These are phyloP conservation scores for Onygenales sp. DNA, from an alignment of 2,329 filamentous ascomycete genomes.

Conservation along the genomic window DNA sequence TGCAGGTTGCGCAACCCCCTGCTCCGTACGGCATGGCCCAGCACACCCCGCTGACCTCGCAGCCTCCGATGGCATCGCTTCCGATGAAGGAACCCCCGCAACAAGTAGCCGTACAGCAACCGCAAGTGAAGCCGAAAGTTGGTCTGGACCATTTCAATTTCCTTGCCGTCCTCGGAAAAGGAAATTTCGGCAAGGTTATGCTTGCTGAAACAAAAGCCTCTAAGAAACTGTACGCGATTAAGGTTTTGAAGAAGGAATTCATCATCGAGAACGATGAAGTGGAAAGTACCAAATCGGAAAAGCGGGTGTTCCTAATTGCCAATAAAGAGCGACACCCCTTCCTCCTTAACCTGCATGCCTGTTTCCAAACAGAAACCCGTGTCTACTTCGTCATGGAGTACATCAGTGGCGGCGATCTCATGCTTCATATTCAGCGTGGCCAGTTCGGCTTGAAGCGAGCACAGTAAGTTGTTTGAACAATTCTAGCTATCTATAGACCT, in stretches of 20 bases:
- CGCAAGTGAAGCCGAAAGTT: conserved; percentile 54
- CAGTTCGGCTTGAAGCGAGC: conserved; percentile 93
- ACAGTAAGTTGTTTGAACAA: conserved; percentile 55
- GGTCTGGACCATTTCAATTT: conserved; percentile 99
- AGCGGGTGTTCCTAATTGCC: conserved; percentile 91
- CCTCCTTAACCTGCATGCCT: conserved; percentile 87
- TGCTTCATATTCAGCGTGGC: conserved; percentile 96
- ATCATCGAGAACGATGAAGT: conserved; percentile 99
- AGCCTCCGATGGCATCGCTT: conserved; percentile 25
- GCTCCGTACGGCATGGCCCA: conserved; percentile 8
- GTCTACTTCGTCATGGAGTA: conserved; percentile 99
- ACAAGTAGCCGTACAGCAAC: conserved; percentile 18
- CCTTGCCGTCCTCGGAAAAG: conserved; percentile 92
- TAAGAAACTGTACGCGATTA: conserved; percentile 92
- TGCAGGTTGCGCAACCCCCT: conserved; percentile 9
- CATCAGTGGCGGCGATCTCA: conserved; percentile 93
- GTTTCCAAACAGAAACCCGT: conserved; percentile 96
- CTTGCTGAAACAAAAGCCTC: conserved; percentile 90
- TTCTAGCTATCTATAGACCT: background rate
- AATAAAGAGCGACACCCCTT: conserved; percentile 97
- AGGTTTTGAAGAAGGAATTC: conserved; percentile 98
- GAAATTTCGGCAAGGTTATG: conserved; percentile 99
- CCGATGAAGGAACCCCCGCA: conserved; percentile 40
- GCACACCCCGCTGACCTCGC: conserved; percentile 18
- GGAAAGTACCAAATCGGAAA: conserved; percentile 94